A percentile compares a stretch with the other conserved stretches of the same genome.
Evolutionary conservation across 1,284 basidiomycete species (phyloP).

Genomic region (Apiotrichum domesticum): DNA sequence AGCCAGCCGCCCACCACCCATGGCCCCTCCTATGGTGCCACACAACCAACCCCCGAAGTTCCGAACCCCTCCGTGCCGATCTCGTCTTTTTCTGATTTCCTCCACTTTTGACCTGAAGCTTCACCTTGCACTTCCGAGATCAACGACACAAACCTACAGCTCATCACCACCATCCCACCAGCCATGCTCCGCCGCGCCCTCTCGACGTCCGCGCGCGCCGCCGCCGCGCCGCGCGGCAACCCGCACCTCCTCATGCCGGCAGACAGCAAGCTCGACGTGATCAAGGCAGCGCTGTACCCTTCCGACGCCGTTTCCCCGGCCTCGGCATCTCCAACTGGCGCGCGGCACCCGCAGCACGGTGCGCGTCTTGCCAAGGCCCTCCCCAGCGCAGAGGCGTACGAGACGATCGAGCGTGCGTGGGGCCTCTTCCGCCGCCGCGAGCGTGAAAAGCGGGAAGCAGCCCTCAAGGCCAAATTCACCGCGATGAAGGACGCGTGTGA

Average conservation of each 20-base stretch:
- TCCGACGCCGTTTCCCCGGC: slow-evolving; percentile 52
- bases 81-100: too few species aligned
- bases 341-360: slow-evolving; percentile 69
- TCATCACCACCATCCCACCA: too few species aligned
- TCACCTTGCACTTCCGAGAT: too few species aligned
- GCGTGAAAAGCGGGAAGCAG: slow-evolving; percentile 61
- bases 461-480: slow-evolving; percentile 64
- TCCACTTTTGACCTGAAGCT: too few species aligned
- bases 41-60: too few species aligned
- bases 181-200: too few species aligned
- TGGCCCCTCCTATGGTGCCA: too few species aligned
- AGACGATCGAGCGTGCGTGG: slow-evolving; percentile 91
- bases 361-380: slow-evolving; percentile 66
- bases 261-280: slow-evolving; percentile 64
- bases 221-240: too few species aligned
- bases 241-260: slow-evolving; percentile 8
- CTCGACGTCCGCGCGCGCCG: too few species aligned
- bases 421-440: slow-evolving; percentile 68
- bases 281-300: slow-evolving; percentile 74
- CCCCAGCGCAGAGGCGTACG: slow-evolving; percentile 78
- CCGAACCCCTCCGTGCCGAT: too few species aligned
- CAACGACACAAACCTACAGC: too few species aligned
- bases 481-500: slow-evolving; percentile 75
- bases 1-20: too few species aligned
- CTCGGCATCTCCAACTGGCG: slow-evolving; percentile 61